Evolutionary conservation across 2,329 filamentous ascomycete species (phyloP).

Genomic region (Cladosporium velox): DNA sequence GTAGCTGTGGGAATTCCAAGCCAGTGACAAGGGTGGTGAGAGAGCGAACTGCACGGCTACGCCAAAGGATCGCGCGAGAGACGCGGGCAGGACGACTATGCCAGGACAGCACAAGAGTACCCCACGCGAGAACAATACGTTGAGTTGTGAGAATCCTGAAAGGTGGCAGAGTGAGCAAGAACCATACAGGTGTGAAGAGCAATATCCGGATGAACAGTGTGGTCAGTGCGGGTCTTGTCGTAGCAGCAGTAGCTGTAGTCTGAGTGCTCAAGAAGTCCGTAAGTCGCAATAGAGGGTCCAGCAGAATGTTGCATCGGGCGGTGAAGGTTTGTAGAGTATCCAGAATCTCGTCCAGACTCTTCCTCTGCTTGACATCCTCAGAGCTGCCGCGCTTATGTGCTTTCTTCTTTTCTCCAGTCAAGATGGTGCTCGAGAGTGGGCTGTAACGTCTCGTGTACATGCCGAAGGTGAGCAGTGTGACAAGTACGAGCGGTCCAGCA

Average conservation of each 20-base stretch:
- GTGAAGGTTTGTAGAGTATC: constrained; percentile 91
- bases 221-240: constrained; percentile 84
- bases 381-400: constrained; percentile 39
- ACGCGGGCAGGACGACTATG: constrained; percentile 86
- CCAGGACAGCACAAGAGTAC: constrained; percentile 86
- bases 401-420: constrained; percentile 63
- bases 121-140: constrained; percentile 79
- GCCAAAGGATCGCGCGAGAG: constrained; percentile 84
- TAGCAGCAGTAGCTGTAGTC: constrained; percentile 84
- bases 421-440: constrained; percentile 81
- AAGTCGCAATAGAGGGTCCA: constrained; percentile 84
- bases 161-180: constrained; percentile 77
- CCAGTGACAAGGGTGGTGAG: constrained; percentile 76
- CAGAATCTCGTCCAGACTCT: constrained; percentile 95
- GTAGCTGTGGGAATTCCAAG: constrained; percentile 64
- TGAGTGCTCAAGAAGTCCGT: constrained; percentile 88
- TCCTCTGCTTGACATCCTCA: constrained; percentile 63
- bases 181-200: constrained; percentile 85
- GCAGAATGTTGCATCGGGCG: constrained; percentile 83
- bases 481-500: constrained; percentile 80
- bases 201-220: constrained; percentile 87
- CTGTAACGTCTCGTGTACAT: constrained; percentile 94
- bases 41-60: constrained; percentile 72
- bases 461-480: constrained; percentile 76
- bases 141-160: constrained; percentile 83